phyloP scores from a whole-genome alignment of 2,329 filamentous ascomycete genomes.

The Botrytis fabae region DNA sequence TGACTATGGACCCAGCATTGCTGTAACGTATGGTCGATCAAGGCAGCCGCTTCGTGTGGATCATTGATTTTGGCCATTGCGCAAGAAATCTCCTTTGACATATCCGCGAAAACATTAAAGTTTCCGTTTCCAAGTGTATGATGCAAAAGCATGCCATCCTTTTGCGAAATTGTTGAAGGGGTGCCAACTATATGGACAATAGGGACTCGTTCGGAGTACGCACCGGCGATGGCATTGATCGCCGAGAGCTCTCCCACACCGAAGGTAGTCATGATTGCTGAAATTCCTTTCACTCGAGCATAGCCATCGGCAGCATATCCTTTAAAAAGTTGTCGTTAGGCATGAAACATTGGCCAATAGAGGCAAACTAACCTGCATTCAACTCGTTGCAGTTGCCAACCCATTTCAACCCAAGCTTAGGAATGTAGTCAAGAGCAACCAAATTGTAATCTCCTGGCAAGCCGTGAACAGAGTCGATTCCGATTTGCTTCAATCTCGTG shows the following conservation, averaged over 20 bases:
- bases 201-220: constrained; percentile 70
- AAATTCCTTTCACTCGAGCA: constrained; percentile 69
- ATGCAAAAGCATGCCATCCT: constrained; percentile 54
- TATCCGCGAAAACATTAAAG: constrained; percentile 79
- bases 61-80: constrained; percentile 70
- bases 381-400: constrained; percentile 71
- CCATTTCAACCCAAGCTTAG: constrained; percentile 60
- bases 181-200: constrained; percentile 64
- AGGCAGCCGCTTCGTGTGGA: constrained; percentile 65
- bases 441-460: constrained; percentile 76
- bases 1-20: constrained; percentile 73
- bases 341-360: neutral
- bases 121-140: constrained; percentile 77
- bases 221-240: constrained; percentile 72
- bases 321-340: constrained; percentile 32
- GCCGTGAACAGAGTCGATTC: constrained; percentile 65
- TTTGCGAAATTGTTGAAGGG: constrained; percentile 50
- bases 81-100: constrained; percentile 72
- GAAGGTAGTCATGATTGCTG: constrained; percentile 72
- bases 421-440: constrained; percentile 65
- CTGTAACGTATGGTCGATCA: constrained; percentile 76
- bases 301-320: constrained; percentile 82
- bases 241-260: constrained; percentile 75
- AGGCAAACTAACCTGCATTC: constrained; percentile 58
- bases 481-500: constrained; percentile 61